Conservation (phyloP, 768 basidiomycete species). For the Austroboletus festivus region DNA sequence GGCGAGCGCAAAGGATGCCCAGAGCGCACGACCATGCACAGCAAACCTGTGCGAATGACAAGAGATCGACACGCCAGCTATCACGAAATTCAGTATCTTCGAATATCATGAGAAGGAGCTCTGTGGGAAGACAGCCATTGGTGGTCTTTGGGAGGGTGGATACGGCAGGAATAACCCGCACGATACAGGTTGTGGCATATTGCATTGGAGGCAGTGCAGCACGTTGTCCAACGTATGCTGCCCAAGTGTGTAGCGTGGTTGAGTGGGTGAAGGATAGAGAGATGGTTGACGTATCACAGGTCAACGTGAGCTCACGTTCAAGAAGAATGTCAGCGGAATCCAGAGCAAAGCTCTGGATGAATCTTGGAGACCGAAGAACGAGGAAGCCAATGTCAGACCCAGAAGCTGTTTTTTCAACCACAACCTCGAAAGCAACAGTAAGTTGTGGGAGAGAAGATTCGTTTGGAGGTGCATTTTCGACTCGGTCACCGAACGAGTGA, state of each 20-base stretch:
- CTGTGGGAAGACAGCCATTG: slow-evolving; percentile 15
- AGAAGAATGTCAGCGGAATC: slow-evolving; percentile 9
- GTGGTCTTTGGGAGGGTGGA: neutral
- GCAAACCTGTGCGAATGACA: slow-evolving; percentile 27
- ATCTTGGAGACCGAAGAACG: slow-evolving; percentile 11
- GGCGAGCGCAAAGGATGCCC: slow-evolving; percentile 11
- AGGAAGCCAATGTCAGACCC: slow-evolving; percentile 10
- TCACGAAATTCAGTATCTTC: slow-evolving; percentile 13
- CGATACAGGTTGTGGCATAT: slow-evolving; percentile 19
- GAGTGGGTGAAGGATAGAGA: slow-evolving; percentile 24
- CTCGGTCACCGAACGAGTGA: slow-evolving; percentile 9
- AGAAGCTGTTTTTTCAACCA: slow-evolving; percentile 1
- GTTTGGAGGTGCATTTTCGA: slow-evolving; percentile 7
- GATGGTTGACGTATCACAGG: slow-evolving; percentile 14
- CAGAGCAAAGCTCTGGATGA: slow-evolving; percentile 1
- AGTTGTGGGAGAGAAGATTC: slow-evolving; percentile 16
- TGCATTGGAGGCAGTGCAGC: slow-evolving; percentile 16
- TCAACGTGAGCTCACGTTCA: slow-evolving; percentile 15
- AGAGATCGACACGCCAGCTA: slow-evolving; percentile 21
- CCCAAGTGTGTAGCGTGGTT: slow-evolving; percentile 14
- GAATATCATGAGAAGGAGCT: slow-evolving; percentile 22
- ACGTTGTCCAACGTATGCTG: neutral
- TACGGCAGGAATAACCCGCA: slow-evolving; percentile 15
- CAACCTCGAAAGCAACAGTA: slow-evolving; percentile 21
- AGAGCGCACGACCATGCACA: slow-evolving; percentile 25